phyloP scores from a whole-genome alignment of 441 rosid species.

The Iberis amara region DNA sequence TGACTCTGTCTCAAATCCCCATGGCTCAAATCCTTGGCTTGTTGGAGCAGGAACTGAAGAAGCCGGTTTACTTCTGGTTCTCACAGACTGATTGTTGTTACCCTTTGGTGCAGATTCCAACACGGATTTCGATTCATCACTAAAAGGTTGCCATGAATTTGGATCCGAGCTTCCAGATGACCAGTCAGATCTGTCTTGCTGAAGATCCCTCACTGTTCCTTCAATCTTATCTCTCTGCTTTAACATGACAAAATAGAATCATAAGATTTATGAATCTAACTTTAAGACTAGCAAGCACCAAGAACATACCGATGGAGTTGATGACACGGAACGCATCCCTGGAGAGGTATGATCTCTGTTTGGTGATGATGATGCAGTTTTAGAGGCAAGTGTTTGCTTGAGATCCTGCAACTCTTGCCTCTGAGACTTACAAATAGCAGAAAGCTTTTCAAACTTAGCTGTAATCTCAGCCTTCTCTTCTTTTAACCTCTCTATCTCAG shows the following conservation, averaged over 20 bases:
- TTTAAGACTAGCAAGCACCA: constrained; percentile 12
- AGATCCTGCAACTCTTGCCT: constrained; percentile 93
- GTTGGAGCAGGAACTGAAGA: constrained; percentile 35
- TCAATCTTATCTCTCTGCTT: constrained; percentile 43
- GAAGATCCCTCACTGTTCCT: constrained; percentile 35
- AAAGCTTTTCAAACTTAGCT: constrained; percentile 76
- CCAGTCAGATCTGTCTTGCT: constrained; percentile 48
- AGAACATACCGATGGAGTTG: constrained; percentile 42
- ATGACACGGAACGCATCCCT: constrained; percentile 33
- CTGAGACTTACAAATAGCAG: constrained; percentile 91
- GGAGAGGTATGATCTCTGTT: constrained; percentile 47
- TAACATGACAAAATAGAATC: constrained; percentile 19
- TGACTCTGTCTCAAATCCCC: constrained; percentile 81
- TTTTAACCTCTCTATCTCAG: constrained; percentile 69
- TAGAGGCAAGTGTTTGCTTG: constrained; percentile 64
- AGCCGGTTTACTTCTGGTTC: constrained; percentile 53
- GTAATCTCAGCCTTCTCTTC: constrained; percentile 74
- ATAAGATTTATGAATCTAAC: background rate
- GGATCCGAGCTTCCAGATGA: constrained; percentile 41
- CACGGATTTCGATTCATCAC: constrained; percentile 46
- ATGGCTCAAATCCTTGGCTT: constrained; percentile 46
- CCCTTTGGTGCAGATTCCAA: constrained; percentile 39
- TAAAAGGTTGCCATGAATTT: constrained; percentile 73
- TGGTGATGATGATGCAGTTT: constrained; percentile 44
- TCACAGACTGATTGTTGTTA: constrained; percentile 43